These are phyloP conservation scores for Polytrichum commune DNA, from an alignment of 225 moss, liverwort and hornwort genomes.

Conservation along the genomic window DNA sequence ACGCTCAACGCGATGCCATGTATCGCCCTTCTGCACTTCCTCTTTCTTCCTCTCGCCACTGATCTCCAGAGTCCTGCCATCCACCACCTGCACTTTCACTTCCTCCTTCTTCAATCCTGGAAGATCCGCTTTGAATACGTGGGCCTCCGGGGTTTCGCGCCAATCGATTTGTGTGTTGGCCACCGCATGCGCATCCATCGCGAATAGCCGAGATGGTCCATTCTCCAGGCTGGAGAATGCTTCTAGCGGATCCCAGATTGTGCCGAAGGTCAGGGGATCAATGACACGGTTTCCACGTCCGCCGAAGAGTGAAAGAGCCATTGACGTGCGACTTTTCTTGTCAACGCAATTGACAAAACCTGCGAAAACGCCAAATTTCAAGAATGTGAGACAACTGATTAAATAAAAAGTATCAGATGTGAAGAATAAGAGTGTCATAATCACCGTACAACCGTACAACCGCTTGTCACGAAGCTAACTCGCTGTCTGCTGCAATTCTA, in stretches of 20 bases:
- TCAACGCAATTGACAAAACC: too few relatives aligned
- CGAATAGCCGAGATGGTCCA: neutral
- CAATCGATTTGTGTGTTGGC: conserved; percentile 16
- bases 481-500: too few relatives aligned
- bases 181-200: conserved; percentile 1
- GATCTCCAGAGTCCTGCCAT: conserved; percentile 25
- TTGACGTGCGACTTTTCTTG: neutral
- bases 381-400: too few relatives aligned
- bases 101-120: conserved; percentile 40
- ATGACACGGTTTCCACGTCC: conserved; percentile 1
- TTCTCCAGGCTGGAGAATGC: conserved; percentile 11
- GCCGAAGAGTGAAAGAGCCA: neutral
- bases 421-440: too few relatives aligned
- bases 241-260: conserved; percentile 17
- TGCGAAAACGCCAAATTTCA: too few relatives aligned
- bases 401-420: too few relatives aligned
- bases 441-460: too few relatives aligned
- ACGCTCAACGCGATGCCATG: too few relatives aligned
- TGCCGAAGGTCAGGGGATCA: conserved; percentile 11
- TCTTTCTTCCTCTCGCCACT: conserved; percentile 10
- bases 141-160: conserved; percentile 13
- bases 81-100: conserved; percentile 25
- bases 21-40: too few relatives aligned
- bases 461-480: too few relatives aligned
- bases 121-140: conserved; percentile 23